Conservation (phyloP, 192 early-diverging fungal genomes). For the Gorgonomyces haynaldii region DNA sequence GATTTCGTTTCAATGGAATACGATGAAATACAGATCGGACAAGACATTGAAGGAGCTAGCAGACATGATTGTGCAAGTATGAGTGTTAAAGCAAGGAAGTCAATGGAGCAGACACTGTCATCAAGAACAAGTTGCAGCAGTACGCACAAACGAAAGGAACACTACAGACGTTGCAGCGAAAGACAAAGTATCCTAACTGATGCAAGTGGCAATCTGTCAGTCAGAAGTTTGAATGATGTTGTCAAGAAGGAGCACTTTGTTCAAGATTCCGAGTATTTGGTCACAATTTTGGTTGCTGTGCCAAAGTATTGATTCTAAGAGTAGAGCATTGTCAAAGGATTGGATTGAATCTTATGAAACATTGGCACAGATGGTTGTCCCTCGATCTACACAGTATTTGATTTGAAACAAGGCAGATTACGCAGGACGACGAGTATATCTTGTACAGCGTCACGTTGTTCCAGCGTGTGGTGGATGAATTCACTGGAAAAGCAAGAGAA, state of each 20-base stretch:
- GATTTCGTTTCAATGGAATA: slow-evolving; percentile 86
- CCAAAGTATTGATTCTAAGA: slow-evolving; percentile 51
- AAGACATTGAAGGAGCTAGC: slow-evolving; percentile 79
- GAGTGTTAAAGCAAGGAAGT: slow-evolving; percentile 56
- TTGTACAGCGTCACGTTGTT: slow-evolving; percentile 89
- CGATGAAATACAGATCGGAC: slow-evolving; percentile 91
- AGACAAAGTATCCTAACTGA: slow-evolving; percentile 48
- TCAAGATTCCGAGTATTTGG: slow-evolving; percentile 85
- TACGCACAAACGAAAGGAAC: slow-evolving; percentile 77
- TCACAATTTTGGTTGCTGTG: slow-evolving; percentile 87
- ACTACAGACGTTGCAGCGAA: slow-evolving; percentile 71
- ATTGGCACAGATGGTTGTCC: slow-evolving; percentile 89
- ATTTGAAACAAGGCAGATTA: slow-evolving; percentile 52
- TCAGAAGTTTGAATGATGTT: slow-evolving; percentile 70
- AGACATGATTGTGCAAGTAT: slow-evolving; percentile 63
- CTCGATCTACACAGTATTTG: slow-evolving; percentile 75
- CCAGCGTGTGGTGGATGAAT: slow-evolving; percentile 80
- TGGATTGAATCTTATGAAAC: slow-evolving; percentile 85
- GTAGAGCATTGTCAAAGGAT: slow-evolving; percentile 55
- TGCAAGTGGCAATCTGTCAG: slow-evolving; percentile 67
- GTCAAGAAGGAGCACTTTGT: slow-evolving; percentile 90
- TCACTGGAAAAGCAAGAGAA: slow-evolving; percentile 78
- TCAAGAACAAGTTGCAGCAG: slow-evolving; percentile 81
- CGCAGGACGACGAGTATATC: slow-evolving; percentile 91
- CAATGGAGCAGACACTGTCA: slow-evolving; percentile 68